Conservation (phyloP, 192 early-diverging fungal genomes). For the Coemansia guatemalensis region DNA sequence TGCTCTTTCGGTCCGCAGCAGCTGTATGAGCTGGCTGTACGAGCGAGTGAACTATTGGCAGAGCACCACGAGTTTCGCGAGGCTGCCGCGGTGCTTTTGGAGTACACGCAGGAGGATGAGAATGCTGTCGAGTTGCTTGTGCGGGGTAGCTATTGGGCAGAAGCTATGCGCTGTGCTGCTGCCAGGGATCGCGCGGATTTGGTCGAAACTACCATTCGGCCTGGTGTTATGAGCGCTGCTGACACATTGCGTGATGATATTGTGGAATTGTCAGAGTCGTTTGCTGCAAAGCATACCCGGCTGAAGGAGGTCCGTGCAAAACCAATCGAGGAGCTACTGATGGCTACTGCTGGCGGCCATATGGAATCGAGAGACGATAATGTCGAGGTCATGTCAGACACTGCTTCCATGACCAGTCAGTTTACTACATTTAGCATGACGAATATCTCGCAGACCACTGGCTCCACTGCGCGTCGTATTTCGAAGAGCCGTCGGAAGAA, state of each 20-base stretch:
- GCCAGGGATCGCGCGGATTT: constrained; percentile 63
- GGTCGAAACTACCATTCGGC: constrained; percentile 72
- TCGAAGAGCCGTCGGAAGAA: constrained; percentile 63
- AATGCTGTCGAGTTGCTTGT: constrained; percentile 68
- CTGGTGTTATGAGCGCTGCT: constrained; percentile 48
- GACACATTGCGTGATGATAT: constrained; percentile 26
- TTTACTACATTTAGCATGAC: constrained; percentile 78
- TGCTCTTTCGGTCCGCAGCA: constrained; percentile 3
- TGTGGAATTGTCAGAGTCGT: constrained; percentile 32
- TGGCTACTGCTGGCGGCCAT: constrained; percentile 50
- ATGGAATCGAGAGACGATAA: constrained; percentile 59
- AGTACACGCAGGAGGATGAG: constrained; percentile 70
- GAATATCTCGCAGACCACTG: constrained; percentile 63
- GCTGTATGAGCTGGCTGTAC: constrained; percentile 31
- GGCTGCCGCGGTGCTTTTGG: constrained; percentile 70
- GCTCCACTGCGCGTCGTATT: constrained; percentile 42
- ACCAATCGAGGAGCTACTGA: constrained; percentile 16
- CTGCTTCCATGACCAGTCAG: constrained; percentile 88
- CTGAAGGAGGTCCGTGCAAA: constrained; percentile 38
- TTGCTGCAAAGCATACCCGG: constrained; percentile 17
- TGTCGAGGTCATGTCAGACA: constrained; percentile 94
- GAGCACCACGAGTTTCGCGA: constrained; percentile 63
- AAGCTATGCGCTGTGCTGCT: constrained; percentile 69
- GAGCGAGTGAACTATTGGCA: constrained; percentile 46
- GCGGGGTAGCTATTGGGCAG: constrained; percentile 73